phyloP scores from a whole-genome alignment of 148 eudicot species.

The Rheum nobile region DNA sequence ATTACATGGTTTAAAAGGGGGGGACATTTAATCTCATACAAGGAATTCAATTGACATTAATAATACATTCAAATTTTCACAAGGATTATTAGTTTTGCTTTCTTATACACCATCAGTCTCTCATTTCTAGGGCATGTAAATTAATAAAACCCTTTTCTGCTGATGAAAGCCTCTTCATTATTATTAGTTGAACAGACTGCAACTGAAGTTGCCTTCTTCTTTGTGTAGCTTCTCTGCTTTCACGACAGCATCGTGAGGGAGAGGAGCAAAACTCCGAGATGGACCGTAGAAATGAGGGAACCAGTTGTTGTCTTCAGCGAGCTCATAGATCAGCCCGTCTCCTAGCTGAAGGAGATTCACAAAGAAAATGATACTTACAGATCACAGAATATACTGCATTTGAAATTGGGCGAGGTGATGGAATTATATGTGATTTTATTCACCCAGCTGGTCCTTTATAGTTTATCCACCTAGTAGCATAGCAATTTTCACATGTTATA shows the following conservation, averaged over 20 bases:
- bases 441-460: not conserved
- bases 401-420: not conserved
- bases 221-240: constrained; percentile 59
- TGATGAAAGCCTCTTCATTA: not conserved
- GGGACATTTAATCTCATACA: not conserved
- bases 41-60: not conserved
- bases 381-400: not conserved
- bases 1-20: not conserved
- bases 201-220: constrained; percentile 40
- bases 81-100: not conserved
- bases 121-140: no score
- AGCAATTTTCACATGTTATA: no score
- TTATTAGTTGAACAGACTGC: constrained; percentile 43
- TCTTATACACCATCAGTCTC: not conserved
- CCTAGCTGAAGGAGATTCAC: constrained; percentile 46
- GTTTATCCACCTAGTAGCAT: no score
- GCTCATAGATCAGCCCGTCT: constrained; percentile 80
- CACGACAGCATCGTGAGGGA: constrained; percentile 53
- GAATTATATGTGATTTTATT: not conserved
- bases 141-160: not conserved
- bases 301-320: constrained; percentile 44
- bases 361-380: not conserved
- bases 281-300: constrained; percentile 97
- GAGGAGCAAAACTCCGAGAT: constrained; percentile 70
- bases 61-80: not conserved